These are phyloP conservation scores for Xerocomellus amylosporus DNA, from an alignment of 768 basidiomycete species.

Conservation along the genomic window DNA sequence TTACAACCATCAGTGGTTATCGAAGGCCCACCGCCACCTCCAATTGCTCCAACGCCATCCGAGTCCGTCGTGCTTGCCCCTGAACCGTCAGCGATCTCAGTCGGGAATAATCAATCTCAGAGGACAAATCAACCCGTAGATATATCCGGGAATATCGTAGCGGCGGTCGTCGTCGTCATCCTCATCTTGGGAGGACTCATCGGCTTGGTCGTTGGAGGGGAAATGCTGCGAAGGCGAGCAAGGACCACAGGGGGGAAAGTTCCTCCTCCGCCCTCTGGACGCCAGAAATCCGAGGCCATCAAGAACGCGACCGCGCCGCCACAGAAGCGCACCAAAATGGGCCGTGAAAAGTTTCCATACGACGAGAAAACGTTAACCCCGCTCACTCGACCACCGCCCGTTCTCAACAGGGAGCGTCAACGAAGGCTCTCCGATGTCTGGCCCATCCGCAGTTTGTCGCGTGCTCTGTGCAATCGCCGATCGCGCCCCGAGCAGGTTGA, in stretches of 20 bases:
- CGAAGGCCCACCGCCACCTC: slow-evolving; percentile 1
- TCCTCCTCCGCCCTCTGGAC: not conserved
- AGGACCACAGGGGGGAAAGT: not conserved
- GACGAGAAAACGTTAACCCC: slow-evolving; percentile 14
- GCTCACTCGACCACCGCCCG: slow-evolving; percentile 15
- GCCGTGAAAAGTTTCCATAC: slow-evolving; percentile 6
- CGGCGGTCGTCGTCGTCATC: slow-evolving; percentile 20
- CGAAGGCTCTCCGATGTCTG: slow-evolving; percentile 19
- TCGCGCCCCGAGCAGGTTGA: slow-evolving; percentile 1
- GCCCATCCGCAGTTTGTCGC: slow-evolving; percentile 22
- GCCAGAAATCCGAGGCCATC: slow-evolving; percentile 3
- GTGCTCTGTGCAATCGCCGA: slow-evolving; percentile 6
- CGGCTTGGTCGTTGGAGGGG: slow-evolving; percentile 27
- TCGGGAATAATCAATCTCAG: not conserved
- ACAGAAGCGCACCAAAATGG: not conserved
- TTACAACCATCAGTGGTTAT: slow-evolving; percentile 7
- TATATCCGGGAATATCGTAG: slow-evolving; percentile 21
- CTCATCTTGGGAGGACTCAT: slow-evolving; percentile 29
- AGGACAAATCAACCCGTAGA: slow-evolving; percentile 2
- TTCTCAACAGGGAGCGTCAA: slow-evolving; percentile 10
- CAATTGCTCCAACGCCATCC: slow-evolving; percentile 4
- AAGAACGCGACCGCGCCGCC: not conserved
- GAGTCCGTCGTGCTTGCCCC: slow-evolving; percentile 4
- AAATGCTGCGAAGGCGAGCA: slow-evolving; percentile 21
- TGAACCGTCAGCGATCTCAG: slow-evolving; percentile 3